These are phyloP conservation scores for Pseudopyrenochaeta lycopersici DNA, from an alignment of 2,329 filamentous ascomycete species.

Conservation along the genomic window DNA sequence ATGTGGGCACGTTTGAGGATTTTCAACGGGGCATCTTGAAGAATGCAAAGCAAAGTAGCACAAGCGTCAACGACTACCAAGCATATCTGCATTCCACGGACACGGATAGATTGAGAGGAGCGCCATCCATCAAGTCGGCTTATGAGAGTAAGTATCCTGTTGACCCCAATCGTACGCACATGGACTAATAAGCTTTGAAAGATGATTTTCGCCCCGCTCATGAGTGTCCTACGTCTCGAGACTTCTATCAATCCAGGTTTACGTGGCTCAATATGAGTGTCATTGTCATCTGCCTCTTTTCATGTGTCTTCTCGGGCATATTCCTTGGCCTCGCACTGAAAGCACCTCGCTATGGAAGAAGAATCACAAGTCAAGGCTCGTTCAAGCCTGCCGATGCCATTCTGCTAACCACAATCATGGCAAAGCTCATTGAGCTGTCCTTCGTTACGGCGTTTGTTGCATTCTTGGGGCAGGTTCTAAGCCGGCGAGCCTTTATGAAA, in stretches of 20 bases:
- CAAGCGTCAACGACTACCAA: slow-evolving; percentile 39
- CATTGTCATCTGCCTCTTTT: slow-evolving; percentile 65
- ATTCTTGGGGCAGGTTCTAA: slow-evolving; percentile 77
- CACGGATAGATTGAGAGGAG: slow-evolving; percentile 30
- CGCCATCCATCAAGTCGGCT: slow-evolving; percentile 45
- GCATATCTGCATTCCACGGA: slow-evolving; percentile 37
- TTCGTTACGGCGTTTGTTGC: slow-evolving; percentile 82
- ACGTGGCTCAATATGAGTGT: slow-evolving; percentile 59
- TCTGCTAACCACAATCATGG: slow-evolving; percentile 72
- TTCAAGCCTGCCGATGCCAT: slow-evolving; percentile 72
- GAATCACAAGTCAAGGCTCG: slow-evolving; percentile 61
- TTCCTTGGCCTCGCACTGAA: slow-evolving; percentile 70
- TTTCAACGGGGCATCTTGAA: slow-evolving; percentile 36
- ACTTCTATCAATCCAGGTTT: slow-evolving; percentile 50
- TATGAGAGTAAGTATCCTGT: slow-evolving; percentile 31
- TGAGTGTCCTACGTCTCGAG: slow-evolving; percentile 47
- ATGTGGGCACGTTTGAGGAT: slow-evolving; percentile 38
- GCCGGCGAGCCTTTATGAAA: slow-evolving; percentile 70
- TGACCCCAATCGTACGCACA: not conserved
- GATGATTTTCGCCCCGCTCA: slow-evolving; percentile 45
- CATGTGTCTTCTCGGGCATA: slow-evolving; percentile 70
- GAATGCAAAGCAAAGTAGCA: slow-evolving; percentile 25
- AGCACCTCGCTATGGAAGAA: slow-evolving; percentile 69
- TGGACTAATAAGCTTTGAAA: not conserved
- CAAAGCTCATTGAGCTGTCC: slow-evolving; percentile 79